Evolutionary conservation across 805 yeast species (phyloP).

Genomic region (Candida insectorum): DNA sequence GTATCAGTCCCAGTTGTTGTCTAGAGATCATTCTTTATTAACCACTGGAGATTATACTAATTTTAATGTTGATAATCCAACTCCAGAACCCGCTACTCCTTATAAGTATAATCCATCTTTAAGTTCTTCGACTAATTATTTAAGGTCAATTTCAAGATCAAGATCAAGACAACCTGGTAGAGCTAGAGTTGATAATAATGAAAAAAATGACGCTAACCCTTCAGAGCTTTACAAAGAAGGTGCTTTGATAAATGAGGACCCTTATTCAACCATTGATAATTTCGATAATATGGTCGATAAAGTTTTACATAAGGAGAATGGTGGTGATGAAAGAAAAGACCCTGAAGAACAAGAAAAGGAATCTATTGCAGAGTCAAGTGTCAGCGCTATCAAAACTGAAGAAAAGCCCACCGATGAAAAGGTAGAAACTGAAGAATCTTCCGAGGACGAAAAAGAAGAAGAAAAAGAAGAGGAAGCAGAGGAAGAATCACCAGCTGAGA

Average conservation of each 20-base stretch:
- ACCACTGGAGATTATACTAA: constrained; percentile 47
- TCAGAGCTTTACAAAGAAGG: constrained; percentile 52
- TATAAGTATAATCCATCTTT: constrained; percentile 43
- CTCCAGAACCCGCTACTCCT: constrained; percentile 48
- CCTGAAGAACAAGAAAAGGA: constrained; percentile 2
- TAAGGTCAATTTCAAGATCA: constrained; percentile 65
- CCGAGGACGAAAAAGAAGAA: constrained; percentile 10
- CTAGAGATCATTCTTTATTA: constrained; percentile 36
- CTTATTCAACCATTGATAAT: constrained; percentile 44
- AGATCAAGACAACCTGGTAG: constrained; percentile 49
- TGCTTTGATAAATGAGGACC: constrained; percentile 51
- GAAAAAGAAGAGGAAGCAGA: constrained; percentile 9
- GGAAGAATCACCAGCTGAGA: constrained; percentile 2
- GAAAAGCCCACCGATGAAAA: background rate
- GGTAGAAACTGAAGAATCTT: constrained; percentile 1
- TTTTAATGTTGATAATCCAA: constrained; percentile 36
- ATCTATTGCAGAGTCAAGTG: background rate
- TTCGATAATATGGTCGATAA: constrained; percentile 40
- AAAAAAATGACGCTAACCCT: constrained; percentile 29
- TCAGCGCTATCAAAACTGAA: constrained; percentile 2
- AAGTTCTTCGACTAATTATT: constrained; percentile 43
- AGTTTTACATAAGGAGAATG: constrained; percentile 5
- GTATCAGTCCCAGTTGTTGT: constrained; percentile 14
- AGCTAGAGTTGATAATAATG: constrained; percentile 13
- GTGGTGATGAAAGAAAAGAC: background rate